Base-by-base conservation (phyloP, 139 green algal genomes). In the Diplosphaera chodatii region DNA sequence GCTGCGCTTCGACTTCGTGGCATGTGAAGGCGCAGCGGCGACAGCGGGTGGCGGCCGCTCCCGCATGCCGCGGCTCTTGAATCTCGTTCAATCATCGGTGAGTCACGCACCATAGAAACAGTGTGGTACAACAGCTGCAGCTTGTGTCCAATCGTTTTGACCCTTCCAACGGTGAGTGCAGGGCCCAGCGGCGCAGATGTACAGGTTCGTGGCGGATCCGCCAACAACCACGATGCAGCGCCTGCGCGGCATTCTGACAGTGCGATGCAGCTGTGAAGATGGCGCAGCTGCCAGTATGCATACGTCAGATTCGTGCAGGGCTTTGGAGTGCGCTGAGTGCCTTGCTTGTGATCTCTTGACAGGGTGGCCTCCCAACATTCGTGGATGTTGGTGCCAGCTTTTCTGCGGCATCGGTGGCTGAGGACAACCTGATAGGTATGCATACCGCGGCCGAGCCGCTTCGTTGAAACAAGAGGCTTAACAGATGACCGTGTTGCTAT, bases 141-240 rank as follows among this genome's bases (percentile, higher is more conserved):
- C n/a, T n/a, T n/a, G n/a, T n/a, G n/a, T n/a, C n/a, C n/a, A n/a
- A n/a, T n/a, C n/a, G n/a, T n/a, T n/a, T n/a, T n/a, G n/a, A n/a
- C n/a, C n/a, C n/a, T n/a, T n/a, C n/a, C n/a, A n/a, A n/a, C n/a
- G n/a, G 16, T 59, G 48, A 3, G 4, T 59, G 22, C 16, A 59
- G 48, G 80, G 76, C 18, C 1, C 32, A 21, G 68, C 68, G 16
- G 79, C 74, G 31, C 62, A 74, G 2, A 59, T 84, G 1, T 32
- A 74, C 3, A 75, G 76, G 21, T 98, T 97, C 65, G 76, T 96
- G 28, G 92, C 92, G 3, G 92, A 98, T 68, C 86, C 93, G 1
- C 93, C 93, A 27, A 98, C 93, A 31, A 95, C 91, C 34, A 98
- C 93, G 28, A 90, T 91, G 78, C 93, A 95, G 82, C 75, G 91